phyloP scores from a whole-genome alignment of 73 alveolate species.

The Blepharisma stoltei region DNA sequence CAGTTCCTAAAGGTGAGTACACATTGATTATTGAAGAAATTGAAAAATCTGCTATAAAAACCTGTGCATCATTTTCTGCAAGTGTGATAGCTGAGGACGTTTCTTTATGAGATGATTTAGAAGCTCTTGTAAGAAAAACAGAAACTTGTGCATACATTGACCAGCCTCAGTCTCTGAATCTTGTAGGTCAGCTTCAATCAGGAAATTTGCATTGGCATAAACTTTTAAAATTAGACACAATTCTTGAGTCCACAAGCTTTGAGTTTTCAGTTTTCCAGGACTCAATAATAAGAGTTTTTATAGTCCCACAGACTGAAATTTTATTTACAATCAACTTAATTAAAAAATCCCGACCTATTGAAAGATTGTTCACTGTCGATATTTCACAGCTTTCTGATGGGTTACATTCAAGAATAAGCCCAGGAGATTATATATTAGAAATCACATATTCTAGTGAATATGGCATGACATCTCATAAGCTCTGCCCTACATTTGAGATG shows the following conservation, averaged over 20 bases:
- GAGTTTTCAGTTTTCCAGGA: background rate
- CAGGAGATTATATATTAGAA: constrained; percentile 17
- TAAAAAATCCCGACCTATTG: background rate
- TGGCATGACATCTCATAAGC: constrained; percentile 2
- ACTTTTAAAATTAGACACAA: background rate
- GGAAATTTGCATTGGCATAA: background rate
- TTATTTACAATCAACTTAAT: background rate
- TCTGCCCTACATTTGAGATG: constrained; percentile 19
- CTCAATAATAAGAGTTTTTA: background rate
- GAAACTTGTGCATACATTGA: constrained; percentile 20
- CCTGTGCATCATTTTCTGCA: background rate
- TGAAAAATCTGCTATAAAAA: background rate
- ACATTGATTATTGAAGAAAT: background rate
- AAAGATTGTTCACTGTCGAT: background rate
- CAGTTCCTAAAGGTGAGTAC: constrained; percentile 1
- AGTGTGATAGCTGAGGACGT: constrained; percentile 9
- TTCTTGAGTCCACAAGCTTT: background rate
- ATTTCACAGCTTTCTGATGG: no score
- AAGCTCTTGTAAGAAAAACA: background rate
- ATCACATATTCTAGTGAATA: background rate
- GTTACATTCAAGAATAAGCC: background rate
- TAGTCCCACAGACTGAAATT: background rate
- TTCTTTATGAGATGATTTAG: background rate
- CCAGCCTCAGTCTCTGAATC: background rate
- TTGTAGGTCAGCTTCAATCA: background rate